These are phyloP conservation scores for Russula ochroleuca DNA, from an alignment of 768 basidiomycete genomes.

Conservation along the genomic window DNA sequence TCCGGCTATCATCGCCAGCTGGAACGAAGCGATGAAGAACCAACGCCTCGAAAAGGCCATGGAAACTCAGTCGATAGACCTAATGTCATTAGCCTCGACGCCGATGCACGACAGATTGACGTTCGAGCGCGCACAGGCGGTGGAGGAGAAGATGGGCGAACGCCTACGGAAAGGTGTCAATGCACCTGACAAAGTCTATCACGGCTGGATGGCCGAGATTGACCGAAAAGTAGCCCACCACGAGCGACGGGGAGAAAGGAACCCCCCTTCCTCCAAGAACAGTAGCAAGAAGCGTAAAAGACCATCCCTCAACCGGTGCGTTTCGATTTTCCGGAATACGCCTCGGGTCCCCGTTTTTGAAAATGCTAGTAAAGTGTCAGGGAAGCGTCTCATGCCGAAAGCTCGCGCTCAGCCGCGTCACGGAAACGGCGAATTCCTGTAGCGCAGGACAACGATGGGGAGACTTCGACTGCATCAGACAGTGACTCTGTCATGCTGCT, in stretches of 20 bases:
- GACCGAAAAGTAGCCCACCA: neutral
- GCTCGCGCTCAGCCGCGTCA: slow-evolving; percentile 2
- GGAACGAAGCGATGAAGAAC: slow-evolving; percentile 10
- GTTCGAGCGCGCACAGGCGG: slow-evolving; percentile 22
- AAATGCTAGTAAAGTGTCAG: neutral
- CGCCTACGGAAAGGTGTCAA: slow-evolving; percentile 1
- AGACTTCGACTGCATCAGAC: neutral
- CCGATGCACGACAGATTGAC: slow-evolving; percentile 23
- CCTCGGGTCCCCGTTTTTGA: neutral
- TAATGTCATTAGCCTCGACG: slow-evolving; percentile 10
- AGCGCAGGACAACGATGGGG: neutral
- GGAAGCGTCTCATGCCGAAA: neutral
- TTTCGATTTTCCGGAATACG: neutral
- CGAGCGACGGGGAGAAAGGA: neutral
- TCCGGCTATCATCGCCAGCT: slow-evolving; percentile 6
- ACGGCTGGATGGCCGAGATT: slow-evolving; percentile 18
- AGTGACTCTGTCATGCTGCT: neutral
- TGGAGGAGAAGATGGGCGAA: slow-evolving; percentile 19
- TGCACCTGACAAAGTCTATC: neutral
- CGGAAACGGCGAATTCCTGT: neutral
- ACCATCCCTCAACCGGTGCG: neutral
- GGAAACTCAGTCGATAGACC: slow-evolving; percentile 19
- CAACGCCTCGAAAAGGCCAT: slow-evolving; percentile 8
- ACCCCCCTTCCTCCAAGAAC: no score
- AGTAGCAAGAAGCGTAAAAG: slow-evolving; percentile 2